Evolutionary conservation across 768 basidiomycete species (phyloP).

Genomic region (Phanerodontia chrysosporium): DNA sequence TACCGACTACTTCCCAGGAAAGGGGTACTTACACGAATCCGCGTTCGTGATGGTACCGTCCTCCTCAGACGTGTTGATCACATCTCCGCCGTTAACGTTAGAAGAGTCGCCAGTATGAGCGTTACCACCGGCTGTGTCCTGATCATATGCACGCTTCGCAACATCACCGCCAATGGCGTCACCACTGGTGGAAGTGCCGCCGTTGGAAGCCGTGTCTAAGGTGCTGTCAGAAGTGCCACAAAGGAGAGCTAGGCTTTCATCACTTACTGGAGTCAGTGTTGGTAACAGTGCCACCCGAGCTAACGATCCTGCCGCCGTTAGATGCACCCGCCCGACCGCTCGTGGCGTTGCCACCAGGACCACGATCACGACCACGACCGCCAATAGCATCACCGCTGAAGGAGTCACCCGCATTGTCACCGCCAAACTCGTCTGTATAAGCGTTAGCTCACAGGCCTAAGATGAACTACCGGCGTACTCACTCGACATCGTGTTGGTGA

Average conservation of each 20-base stretch:
- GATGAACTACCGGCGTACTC: too few species aligned
- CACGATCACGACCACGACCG: slow-evolving; percentile 7
- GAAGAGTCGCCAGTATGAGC: slow-evolving; percentile 10
- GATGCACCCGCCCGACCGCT: slow-evolving; percentile 11
- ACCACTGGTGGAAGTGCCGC: slow-evolving; percentile 12
- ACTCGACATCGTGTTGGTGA: slow-evolving; percentile 13
- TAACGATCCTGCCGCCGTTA: slow-evolving; percentile 13
- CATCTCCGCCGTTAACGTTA: slow-evolving; percentile 10
- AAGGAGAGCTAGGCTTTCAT: too few species aligned
- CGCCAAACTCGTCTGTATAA: slow-evolving; percentile 7
- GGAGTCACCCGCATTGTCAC: slow-evolving; percentile 7
- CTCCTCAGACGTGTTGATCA: slow-evolving; percentile 10
- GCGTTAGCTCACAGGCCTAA: too few species aligned
- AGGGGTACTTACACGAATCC: slow-evolving; percentile 6
- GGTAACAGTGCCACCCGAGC: slow-evolving; percentile 2
- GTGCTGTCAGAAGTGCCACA: slow-evolving; percentile 10
- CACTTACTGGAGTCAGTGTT: slow-evolving; percentile 14
- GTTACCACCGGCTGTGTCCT: slow-evolving; percentile 14
- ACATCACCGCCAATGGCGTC: slow-evolving; percentile 11
- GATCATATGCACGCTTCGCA: slow-evolving; percentile 4
- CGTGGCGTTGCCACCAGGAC: slow-evolving; percentile 14
- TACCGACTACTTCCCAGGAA: neutral
- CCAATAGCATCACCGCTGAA: slow-evolving; percentile 12
- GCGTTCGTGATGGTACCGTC: slow-evolving; percentile 12
- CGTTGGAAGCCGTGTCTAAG: slow-evolving; percentile 12